Conservation (phyloP, 225 moss, liverwort and hornwort genomes). For the Polytrichum formosum region DNA sequence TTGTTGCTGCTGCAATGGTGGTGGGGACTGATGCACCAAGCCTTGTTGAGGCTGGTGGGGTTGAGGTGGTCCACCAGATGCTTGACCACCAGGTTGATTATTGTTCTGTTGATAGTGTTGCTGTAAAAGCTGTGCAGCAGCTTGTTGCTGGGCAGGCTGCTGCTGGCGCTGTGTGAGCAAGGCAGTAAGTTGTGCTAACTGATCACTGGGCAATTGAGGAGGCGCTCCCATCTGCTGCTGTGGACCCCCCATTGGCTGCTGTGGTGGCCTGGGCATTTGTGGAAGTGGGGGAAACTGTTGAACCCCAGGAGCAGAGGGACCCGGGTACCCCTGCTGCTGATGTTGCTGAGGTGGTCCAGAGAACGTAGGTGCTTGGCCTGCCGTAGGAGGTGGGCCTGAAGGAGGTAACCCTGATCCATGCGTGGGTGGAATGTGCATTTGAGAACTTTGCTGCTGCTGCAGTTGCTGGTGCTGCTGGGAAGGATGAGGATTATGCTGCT, state of each 20-base stretch:
- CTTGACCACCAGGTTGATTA: conserved; percentile 27
- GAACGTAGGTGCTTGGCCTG: conserved; percentile 48
- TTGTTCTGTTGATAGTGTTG: conserved; percentile 74
- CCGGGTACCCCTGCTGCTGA: conserved; percentile 42
- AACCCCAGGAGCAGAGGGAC: conserved; percentile 36
- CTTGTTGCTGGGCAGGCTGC: conserved; percentile 88
- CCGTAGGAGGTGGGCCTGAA: conserved; percentile 28
- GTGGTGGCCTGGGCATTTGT: conserved; percentile 63
- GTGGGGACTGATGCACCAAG: conserved; percentile 37
- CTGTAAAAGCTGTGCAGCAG: conserved; percentile 73
- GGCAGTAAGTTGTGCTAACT: conserved; percentile 80
- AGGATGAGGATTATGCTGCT: conserved; percentile 18
- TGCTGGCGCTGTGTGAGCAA: conserved; percentile 84
- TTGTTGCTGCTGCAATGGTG: conserved; percentile 23
- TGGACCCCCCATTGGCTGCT: conserved; percentile 48
- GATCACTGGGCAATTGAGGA: conserved; percentile 78
- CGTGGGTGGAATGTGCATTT: conserved; percentile 22
- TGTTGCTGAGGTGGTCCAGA: conserved; percentile 50
- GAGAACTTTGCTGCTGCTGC: conserved; percentile 42
- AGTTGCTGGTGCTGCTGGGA: conserved; percentile 19
- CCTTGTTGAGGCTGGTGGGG: conserved; percentile 28
- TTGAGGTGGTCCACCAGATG: conserved; percentile 29
- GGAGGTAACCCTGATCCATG: conserved; percentile 21
- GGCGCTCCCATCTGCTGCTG: conserved; percentile 54
- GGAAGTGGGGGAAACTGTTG: conserved; percentile 62